Evolutionary conservation across 805 yeast genomes (phyloP), one percentile per base, ranked within the genome.

Genomic region (Pichia exigua): DNA sequence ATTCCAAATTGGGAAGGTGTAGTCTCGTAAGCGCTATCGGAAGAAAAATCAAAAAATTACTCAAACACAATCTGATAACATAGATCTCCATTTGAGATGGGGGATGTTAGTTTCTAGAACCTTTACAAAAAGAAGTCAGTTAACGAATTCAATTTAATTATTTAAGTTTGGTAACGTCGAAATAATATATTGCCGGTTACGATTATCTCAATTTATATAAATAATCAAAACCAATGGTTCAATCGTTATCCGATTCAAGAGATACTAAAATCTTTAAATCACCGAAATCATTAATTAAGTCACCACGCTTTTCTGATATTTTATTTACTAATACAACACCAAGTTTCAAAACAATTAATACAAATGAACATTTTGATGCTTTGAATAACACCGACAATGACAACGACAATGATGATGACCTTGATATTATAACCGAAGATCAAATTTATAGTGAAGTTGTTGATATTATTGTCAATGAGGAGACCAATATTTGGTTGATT

Each of bases 401-500:
- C n/a, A 15, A 13, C 13, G n/a, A n/a, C 6, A 11, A 35, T 35
- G 20, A 35, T 35, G 20, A 54, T 45, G 27, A 24, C 49, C 13
- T 45, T 42, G 28, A 46, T 24, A 15, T 53, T 12, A 47, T 59
- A 10, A 44, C 65, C 1, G 57, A 59, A 24, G 60, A 59, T 21
- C 63, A 64, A 46, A 57, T 64, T 13, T 58, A 55, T 5, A 62
- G 57, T 7, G 68, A 65, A 48, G 66, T 65, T 11, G 63, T 65
- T 15, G 68, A 64, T 40, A 59, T 66, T n/a, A 66, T 66, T 54
- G 62, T 57, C 21, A 48, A 59, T 12, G 65, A 72, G 44, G 82
- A 78, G 53, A 62, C 67, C 22, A 60, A 56, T 44, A 72, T 72
- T 53, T 78, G 73, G 69, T 55, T 63, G n/a, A 63, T 68, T 21